Base-by-base conservation (phyloP, 2,329 filamentous ascomycete species). In the Claviceps monticola region DNA sequence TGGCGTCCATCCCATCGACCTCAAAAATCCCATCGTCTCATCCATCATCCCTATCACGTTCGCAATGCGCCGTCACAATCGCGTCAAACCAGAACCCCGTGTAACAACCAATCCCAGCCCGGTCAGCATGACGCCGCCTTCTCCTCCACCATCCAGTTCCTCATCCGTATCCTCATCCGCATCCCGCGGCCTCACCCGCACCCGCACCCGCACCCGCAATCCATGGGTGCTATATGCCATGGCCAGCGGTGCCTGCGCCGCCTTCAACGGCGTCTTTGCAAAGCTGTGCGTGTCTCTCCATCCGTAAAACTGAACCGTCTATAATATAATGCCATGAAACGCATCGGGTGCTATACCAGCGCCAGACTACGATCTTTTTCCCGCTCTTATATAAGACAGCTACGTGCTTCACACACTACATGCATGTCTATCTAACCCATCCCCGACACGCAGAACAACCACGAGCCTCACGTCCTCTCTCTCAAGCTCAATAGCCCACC, bases 201-300 rank as follows among this genome's bases (percentile, higher is more conserved):
- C 63, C 34, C 61, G 60, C 13, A 58, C 63, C 34, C 67, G 60
- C 59, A 69, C 56, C 29, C 61, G 60, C 14, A 58, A 62, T 29
- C 74, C 76, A 57, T 85, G 82, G 82, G 75, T 91, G 55, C 68
- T 83, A 49, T 76, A 85, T 56, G 84, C 87, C 43, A 65, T 90
- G 43, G 79, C 83, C 48, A 88, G 84, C 61, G 87, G 87, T 55
- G 81, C 78, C 50, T 90, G 85, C 61, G 87, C 87, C 36, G 85
- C 86, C 21, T 83, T 86, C 58, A 93, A 93, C 60, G 86, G 86
- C 54, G 82, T 87, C 5, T 89, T 91, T 71, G 87, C 87, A 0
- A 93, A 91, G 68, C 71, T 93, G 83, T 87, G 69, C 61, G 79
- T 73, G 29, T 42, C 29, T 34, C 9, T 34, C 9, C 29, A 34